These are phyloP conservation scores for Coemansia sp. DNA, from an alignment of 192 early-diverging fungal genomes.

Conservation along the genomic window DNA sequence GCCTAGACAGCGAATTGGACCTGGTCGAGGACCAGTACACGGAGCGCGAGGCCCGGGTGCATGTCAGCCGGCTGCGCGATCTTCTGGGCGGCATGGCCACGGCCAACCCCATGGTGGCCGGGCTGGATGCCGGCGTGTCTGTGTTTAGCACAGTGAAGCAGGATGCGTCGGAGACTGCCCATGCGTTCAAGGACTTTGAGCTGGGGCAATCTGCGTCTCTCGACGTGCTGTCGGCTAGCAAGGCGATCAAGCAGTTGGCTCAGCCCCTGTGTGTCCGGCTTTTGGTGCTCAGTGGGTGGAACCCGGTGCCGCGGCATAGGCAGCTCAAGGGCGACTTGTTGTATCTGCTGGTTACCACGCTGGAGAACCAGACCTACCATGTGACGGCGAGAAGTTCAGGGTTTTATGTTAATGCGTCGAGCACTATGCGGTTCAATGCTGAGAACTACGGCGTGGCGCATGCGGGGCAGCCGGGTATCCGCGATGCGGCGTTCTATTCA, in stretches of 20 bases:
- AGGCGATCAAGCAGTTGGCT: conserved; percentile 52
- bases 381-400: conserved; percentile 83
- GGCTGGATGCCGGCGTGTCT: conserved; percentile 74
- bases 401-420: conserved; percentile 86
- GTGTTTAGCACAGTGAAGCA: conserved; percentile 56
- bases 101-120: conserved; percentile 34
- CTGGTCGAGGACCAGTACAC: conserved; percentile 81
- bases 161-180: neutral
- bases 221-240: conserved; percentile 58
- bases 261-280: conserved; percentile 68
- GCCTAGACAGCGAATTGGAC: conserved; percentile 63
- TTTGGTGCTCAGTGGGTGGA: conserved; percentile 86
- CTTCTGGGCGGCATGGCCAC: conserved; percentile 68
- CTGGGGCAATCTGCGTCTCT: conserved; percentile 11
- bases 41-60: conserved; percentile 88
- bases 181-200: conserved; percentile 21
- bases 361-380: conserved; percentile 78
- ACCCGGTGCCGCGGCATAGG: conserved; percentile 78
- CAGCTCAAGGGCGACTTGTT: conserved; percentile 81
- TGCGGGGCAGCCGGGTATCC: conserved; percentile 37
- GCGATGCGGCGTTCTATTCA: conserved; percentile 29
- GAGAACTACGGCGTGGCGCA: conserved; percentile 32
- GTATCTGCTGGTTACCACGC: conserved; percentile 83
- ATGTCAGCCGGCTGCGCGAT: conserved; percentile 86
- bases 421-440: conserved; percentile 65